phyloP scores from a whole-genome alignment of 225 moss, liverwort and hornwort species.

The Anthoceros angustus region DNA sequence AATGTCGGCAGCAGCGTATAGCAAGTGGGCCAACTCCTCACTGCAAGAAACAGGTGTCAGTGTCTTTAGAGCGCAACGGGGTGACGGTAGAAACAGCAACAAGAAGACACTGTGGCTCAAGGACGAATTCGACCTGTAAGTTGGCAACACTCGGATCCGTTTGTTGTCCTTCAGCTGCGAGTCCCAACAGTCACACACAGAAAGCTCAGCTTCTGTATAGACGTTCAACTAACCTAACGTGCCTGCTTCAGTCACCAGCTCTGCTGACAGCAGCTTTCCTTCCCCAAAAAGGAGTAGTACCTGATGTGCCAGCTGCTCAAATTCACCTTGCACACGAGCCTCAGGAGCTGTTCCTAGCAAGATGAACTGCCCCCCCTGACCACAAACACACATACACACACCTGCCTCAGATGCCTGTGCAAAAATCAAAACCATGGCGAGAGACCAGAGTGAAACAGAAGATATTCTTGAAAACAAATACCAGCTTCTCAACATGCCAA shows the following conservation, averaged over 20 bases:
- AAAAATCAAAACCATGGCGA: not conserved
- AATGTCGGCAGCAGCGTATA: constrained; percentile 31
- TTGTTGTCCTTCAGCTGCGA: constrained; percentile 22
- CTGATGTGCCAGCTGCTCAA: constrained; percentile 22
- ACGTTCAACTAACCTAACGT: too few relatives aligned
- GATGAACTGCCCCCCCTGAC: constrained; percentile 31
- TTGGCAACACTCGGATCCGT: constrained; percentile 20
- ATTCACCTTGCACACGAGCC: constrained; percentile 23
- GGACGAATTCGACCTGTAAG: constrained; percentile 17
- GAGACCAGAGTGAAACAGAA: not conserved
- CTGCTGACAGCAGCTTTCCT: too few relatives aligned
- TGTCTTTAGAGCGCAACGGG: not conserved
- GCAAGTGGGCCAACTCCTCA: constrained; percentile 32
- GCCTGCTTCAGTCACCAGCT: too few relatives aligned
- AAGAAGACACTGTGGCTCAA: too few relatives aligned
- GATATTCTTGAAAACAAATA: constrained; percentile 7
- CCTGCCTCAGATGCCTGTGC: not conserved
- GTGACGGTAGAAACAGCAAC: too few relatives aligned
- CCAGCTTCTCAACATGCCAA: constrained; percentile 17
- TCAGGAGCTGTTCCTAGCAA: constrained; percentile 33
- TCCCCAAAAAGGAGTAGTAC: constrained; percentile 5
- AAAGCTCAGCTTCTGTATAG: not conserved
- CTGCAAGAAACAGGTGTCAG: constrained; percentile 9
- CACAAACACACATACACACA: constrained; percentile 1
- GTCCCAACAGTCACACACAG: not conserved